phyloP scores from a whole-genome alignment of 768 basidiomycete genomes.

The Trametes cubensis region DNA sequence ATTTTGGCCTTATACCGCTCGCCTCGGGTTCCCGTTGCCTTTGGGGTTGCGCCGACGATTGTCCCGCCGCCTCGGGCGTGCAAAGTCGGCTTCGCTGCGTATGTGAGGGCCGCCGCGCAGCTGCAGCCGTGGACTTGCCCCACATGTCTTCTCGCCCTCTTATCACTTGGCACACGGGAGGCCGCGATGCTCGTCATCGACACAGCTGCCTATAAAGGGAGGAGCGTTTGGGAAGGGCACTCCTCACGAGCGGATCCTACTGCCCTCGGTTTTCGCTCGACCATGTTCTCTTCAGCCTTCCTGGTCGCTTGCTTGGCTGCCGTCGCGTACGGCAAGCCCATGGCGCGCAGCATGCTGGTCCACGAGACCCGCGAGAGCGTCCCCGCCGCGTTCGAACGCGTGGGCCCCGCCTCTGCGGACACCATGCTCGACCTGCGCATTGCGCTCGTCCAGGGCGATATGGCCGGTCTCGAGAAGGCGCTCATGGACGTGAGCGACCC shows the following conservation, averaged over 20 bases:
- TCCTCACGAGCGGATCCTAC: constrained; percentile 7
- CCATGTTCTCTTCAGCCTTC: constrained; percentile 27
- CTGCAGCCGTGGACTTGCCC: constrained; percentile 4
- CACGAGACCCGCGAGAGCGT: constrained; percentile 34
- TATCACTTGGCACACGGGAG: constrained; percentile 14
- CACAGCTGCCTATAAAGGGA: constrained; percentile 1
- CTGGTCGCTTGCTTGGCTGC: constrained; percentile 28
- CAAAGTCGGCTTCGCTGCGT: constrained; percentile 2
- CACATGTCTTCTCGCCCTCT: constrained; percentile 8
- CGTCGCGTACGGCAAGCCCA: constrained; percentile 28
- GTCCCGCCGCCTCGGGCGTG: constrained; percentile 9
- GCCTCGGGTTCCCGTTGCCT: constrained; percentile 2
- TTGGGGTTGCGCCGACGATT: constrained; percentile 10
- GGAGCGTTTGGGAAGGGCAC: background rate
- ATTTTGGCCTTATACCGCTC: background rate
- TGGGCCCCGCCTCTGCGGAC: constrained; percentile 36
- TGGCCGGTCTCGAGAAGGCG: constrained; percentile 40
- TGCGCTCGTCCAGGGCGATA: constrained; percentile 41
- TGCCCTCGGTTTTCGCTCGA: constrained; percentile 1
- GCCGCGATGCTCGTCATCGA: background rate
- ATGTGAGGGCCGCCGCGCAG: constrained; percentile 10
- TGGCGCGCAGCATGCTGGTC: constrained; percentile 32
- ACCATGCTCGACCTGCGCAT: constrained; percentile 41
- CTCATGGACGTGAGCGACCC: constrained; percentile 44
- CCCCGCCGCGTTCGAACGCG: constrained; percentile 35